Conservation (phyloP, 345 rosid genomes). For the Citrus medica region DNA sequence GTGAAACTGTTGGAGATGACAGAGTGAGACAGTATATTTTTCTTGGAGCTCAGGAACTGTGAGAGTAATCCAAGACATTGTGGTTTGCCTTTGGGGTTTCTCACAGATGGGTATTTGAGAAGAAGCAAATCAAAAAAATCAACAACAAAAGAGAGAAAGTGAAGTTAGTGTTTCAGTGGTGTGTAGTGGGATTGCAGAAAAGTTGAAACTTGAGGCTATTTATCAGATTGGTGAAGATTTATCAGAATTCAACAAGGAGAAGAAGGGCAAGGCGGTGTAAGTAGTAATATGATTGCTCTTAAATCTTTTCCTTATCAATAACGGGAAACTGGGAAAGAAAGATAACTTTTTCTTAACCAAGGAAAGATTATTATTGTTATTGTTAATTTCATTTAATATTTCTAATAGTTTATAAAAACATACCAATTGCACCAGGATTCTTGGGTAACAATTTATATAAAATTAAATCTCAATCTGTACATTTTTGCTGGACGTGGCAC, state of each 20-base stretch:
- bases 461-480: too few relatives aligned
- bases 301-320: not conserved
- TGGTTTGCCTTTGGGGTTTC: not conserved
- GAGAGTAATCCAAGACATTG: too few relatives aligned
- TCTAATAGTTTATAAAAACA: too few relatives aligned
- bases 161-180: not conserved
- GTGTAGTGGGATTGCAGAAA: not conserved
- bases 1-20: slow-evolving; percentile 22
- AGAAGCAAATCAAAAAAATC: not conserved
- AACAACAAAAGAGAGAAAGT: not conserved
- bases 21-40: not conserved
- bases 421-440: too few relatives aligned
- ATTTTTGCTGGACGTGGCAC: too few relatives aligned
- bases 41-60: too few relatives aligned
- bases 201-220: not conserved
- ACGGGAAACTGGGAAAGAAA: not conserved
- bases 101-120: not conserved
- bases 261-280: not conserved
- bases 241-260: not conserved
- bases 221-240: not conserved
- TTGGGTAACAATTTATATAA: too few relatives aligned
- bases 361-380: too few relatives aligned
- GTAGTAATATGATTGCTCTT: not conserved
- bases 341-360: too few relatives aligned
- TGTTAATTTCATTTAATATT: too few relatives aligned